A percentile compares a stretch with the other conserved stretches of the same genome.
phyloP scores from a whole-genome alignment of 805 yeast species.

The Candida nitratophila region DNA sequence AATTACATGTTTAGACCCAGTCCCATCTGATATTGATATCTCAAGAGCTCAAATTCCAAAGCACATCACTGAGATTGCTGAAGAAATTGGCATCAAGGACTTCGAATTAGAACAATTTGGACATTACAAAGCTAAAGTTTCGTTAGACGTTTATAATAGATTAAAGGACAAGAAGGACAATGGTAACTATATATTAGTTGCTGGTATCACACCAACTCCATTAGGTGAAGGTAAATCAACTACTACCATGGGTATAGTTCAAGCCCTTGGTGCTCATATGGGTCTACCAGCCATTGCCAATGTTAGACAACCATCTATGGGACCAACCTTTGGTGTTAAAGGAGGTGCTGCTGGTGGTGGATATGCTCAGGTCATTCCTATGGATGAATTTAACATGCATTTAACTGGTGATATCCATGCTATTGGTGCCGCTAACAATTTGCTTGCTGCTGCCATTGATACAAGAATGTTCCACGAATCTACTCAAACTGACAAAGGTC shows the following conservation, averaged over 20 bases:
- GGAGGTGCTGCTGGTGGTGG: slow-evolving; percentile 95
- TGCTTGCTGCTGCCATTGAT: slow-evolving; percentile 80
- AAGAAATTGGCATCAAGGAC: slow-evolving; percentile 60
- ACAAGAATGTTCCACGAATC: slow-evolving; percentile 80
- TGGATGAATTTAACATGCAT: slow-evolving; percentile 85
- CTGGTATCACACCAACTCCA: slow-evolving; percentile 85
- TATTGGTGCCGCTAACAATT: slow-evolving; percentile 72
- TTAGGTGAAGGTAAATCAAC: slow-evolving; percentile 84
- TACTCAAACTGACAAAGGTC: slow-evolving; percentile 65
- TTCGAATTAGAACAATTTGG: slow-evolving; percentile 72
- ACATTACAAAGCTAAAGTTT: slow-evolving; percentile 69
- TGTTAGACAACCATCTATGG: slow-evolving; percentile 85
- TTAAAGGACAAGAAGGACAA: slow-evolving; percentile 47
- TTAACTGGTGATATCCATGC: slow-evolving; percentile 85
- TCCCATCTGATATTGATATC: slow-evolving; percentile 75
- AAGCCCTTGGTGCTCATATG: slow-evolving; percentile 73
- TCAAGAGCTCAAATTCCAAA: slow-evolving; percentile 73
- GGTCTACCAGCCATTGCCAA: slow-evolving; percentile 66
- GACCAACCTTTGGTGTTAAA: slow-evolving; percentile 82
- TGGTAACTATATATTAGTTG: slow-evolving; percentile 69
- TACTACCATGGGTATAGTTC: slow-evolving; percentile 76
- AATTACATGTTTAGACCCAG: slow-evolving; percentile 52
- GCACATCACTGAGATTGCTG: slow-evolving; percentile 59
- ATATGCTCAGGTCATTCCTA: slow-evolving; percentile 79
- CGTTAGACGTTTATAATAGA: slow-evolving; percentile 55